phyloP scores from a whole-genome alignment of 345 rosid species.

The Heritiera littoralis region DNA sequence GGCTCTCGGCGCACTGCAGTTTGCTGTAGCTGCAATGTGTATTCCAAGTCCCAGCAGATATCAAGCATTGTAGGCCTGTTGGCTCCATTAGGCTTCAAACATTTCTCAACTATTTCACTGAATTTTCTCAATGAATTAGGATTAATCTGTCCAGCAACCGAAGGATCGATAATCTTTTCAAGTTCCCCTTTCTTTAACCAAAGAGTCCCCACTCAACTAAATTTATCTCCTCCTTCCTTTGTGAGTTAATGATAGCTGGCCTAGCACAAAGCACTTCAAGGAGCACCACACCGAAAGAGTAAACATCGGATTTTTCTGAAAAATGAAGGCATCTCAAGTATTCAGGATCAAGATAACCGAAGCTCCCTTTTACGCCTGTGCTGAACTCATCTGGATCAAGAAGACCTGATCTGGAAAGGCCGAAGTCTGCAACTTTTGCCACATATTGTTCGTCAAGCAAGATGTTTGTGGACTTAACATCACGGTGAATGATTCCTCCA shows the following conservation, averaged over 20 bases:
- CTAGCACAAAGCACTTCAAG: constrained; percentile 59
- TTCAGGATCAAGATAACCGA: constrained; percentile 68
- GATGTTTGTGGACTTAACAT: constrained; percentile 59
- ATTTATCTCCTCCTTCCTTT: constrained; percentile 38
- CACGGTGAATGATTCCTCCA: constrained; percentile 55
- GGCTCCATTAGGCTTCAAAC: too few relatives aligned
- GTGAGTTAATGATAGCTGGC: constrained; percentile 42
- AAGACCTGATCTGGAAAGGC: constrained; percentile 48
- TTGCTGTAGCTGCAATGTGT: constrained; percentile 29
- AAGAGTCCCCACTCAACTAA: constrained; percentile 52
- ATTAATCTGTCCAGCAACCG: constrained; percentile 29
- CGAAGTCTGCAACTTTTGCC: constrained; percentile 64
- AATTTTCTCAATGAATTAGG: constrained; percentile 33
- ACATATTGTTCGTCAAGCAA: constrained; percentile 42
- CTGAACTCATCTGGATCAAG: constrained; percentile 36
- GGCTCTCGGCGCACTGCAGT: background rate
- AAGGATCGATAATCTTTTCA: constrained; percentile 45
- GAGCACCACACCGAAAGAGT: constrained; percentile 61
- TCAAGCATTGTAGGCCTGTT: too few relatives aligned
- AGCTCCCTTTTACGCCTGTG: constrained; percentile 49
- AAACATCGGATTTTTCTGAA: constrained; percentile 63
- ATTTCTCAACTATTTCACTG: too few relatives aligned
- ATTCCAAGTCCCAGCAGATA: too few relatives aligned
- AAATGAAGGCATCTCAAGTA: constrained; percentile 47
- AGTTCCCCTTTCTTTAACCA: constrained; percentile 35